Evolutionary conservation across 1,284 basidiomycete species (phyloP), one percentile per base, ranked within the genome.

Genomic region (Irpex sp.): DNA sequence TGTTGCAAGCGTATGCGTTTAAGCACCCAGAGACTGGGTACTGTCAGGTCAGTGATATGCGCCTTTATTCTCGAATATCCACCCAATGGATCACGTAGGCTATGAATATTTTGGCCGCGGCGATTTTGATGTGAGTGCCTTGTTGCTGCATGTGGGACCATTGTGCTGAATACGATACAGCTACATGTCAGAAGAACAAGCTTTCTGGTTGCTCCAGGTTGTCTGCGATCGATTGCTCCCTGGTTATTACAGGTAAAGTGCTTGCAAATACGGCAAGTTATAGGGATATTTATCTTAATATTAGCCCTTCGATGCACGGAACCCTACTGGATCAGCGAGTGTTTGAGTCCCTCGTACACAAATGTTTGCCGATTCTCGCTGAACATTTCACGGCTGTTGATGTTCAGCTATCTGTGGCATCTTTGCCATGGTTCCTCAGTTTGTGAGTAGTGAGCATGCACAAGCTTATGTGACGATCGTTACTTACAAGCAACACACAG

Each of bases 161-260:
- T 33, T 37, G 31, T 62, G 11, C 58, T 57, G 66, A 74, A 56
- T 76, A 62, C 21, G 9, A 35, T 62, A 17, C 67, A 96, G 94
- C 69, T 99, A 98, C 76, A 95, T 97, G 93, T 97, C 95, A 9
- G 97, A 99, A 77, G 97, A 99, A 73, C 97, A 99, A 76, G 92
- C 95, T 35, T 99, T 99, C 76, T 99, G 96, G 95, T 80, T 98
- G 4, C 84, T 99, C 7, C 94, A 97, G 72, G 94, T 98, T 1
- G 82, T 99, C 3, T 99, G 97, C 71, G 95, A 97, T 70, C 86
- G 96, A 43, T 86, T 99, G 43, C 79, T 99, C 19, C 97, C 97
- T 0, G 97, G 97, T 17, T 99, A 99, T 77, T 99, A 98, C 75
- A 93, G 93, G 93, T 93, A 61, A 49, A 31, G 19, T 35, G n/a